phyloP scores from a whole-genome alignment of 306 rosid genomes.

The Coriaria nepalensis region DNA sequence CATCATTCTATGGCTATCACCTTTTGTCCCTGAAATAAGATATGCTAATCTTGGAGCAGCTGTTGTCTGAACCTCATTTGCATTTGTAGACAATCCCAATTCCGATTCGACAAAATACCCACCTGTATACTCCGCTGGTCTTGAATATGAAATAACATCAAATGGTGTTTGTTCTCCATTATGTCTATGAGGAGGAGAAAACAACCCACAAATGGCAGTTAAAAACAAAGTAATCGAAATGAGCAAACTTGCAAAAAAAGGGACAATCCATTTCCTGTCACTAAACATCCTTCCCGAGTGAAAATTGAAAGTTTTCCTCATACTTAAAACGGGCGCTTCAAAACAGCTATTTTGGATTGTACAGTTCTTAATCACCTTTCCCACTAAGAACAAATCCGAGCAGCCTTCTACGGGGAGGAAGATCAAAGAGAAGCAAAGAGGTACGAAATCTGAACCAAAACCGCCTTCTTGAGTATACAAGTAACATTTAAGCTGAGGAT shows the following conservation, averaged over 20 bases:
- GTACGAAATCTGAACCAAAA: conserved; percentile 16
- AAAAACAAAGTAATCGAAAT: conserved; percentile 50
- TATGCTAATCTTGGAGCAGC: conserved; percentile 75
- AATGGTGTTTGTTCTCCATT: conserved; percentile 45
- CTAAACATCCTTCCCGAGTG: conserved; percentile 70
- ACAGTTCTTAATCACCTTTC: not conserved
- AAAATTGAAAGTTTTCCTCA: conserved; percentile 77
- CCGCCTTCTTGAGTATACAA: conserved; percentile 16
- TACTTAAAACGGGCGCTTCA: conserved; percentile 14
- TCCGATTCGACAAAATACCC: conserved; percentile 68
- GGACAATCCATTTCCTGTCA: conserved; percentile 74
- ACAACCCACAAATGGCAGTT: conserved; percentile 44
- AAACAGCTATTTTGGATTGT: too few relatives aligned
- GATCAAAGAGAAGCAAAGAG: conserved; percentile 14
- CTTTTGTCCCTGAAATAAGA: conserved; percentile 91
- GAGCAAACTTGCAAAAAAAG: conserved; percentile 70
- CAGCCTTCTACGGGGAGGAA: conserved; percentile 12
- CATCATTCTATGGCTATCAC: conserved; percentile 91
- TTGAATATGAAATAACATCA: conserved; percentile 35
- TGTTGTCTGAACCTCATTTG: conserved; percentile 12
- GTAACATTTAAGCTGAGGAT: conserved; percentile 20
- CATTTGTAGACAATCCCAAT: conserved; percentile 28
- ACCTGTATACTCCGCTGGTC: conserved; percentile 33
- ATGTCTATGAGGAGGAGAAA: conserved; percentile 23
- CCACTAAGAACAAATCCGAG: conserved; percentile 19